Conservation (phyloP, 371 early-diverging fungal genomes). For the Encephalitozoon cuniculi region DNA sequence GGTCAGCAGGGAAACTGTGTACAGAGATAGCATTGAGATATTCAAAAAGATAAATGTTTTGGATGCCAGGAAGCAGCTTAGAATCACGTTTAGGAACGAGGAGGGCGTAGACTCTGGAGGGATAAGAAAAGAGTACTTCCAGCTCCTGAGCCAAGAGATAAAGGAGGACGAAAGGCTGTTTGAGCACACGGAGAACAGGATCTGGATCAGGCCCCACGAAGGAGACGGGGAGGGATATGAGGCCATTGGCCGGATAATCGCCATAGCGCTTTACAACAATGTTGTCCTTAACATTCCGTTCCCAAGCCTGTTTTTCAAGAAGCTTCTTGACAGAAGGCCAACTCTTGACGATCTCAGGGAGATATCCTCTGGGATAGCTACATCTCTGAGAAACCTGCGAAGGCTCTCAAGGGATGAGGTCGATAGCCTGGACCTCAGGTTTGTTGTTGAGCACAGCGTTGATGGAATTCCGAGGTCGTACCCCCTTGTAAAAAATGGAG, state of each 20-base stretch:
- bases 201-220: conserved; percentile 62
- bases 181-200: conserved; percentile 63
- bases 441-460: conserved; percentile 7
- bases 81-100: conserved; percentile 64
- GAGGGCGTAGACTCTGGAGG: conserved; percentile 72
- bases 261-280: conserved; percentile 70
- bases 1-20: conserved; percentile 51
- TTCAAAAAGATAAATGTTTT: conserved; percentile 29
- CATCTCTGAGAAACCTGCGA: conserved; percentile 61
- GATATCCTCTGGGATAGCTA: conserved; percentile 62
- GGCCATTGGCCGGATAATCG: conserved; percentile 66
- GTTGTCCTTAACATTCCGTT: conserved; percentile 65
- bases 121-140: conserved; percentile 67
- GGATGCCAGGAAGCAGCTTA: conserved; percentile 58
- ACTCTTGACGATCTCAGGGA: conserved; percentile 66
- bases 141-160: conserved; percentile 62
- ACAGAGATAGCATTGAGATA: conserved; percentile 52
- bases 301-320: conserved; percentile 65
- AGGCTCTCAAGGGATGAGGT: conserved; percentile 66
- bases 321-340: conserved; percentile 67
- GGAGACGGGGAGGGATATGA: conserved; percentile 62
- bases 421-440: conserved; percentile 65
- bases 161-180: conserved; percentile 59
- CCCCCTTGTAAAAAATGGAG: conserved; percentile 63
- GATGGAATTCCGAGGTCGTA: conserved; percentile 8